Evolutionary conservation across 495 filamentous ascomycete species (phyloP).

Genomic region (Margaritispora aquatica): DNA sequence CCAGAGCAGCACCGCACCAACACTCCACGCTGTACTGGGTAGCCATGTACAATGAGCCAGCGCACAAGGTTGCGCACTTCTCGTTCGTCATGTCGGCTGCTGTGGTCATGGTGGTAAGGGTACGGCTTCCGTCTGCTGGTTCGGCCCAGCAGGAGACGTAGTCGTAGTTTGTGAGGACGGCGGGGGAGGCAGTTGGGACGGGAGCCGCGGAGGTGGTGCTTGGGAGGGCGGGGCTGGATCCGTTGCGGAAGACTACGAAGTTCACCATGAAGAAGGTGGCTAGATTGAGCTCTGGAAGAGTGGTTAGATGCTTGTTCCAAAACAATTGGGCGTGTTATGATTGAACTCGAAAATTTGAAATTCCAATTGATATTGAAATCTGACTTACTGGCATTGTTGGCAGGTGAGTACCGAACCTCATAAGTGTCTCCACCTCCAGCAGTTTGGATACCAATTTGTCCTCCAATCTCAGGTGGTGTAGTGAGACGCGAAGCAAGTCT

Average conservation of each 20-base stretch:
- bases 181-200: not conserved
- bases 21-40: conserved; percentile 63
- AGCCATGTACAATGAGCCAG: conserved; percentile 47
- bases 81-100: conserved; percentile 15
- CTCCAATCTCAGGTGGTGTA: conserved; percentile 26
- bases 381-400: conserved; percentile 35
- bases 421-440: conserved; percentile 27
- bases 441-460: conserved; percentile 36
- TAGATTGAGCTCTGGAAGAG: not conserved
- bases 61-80: conserved; percentile 34
- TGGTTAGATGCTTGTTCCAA: too few species aligned
- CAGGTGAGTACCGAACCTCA: conserved; percentile 41
- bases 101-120: not conserved
- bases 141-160: conserved; percentile 13
- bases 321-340: too few species aligned
- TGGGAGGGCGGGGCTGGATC: not conserved
- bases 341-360: too few species aligned
- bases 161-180: not conserved
- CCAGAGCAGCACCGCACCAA: conserved; percentile 43
- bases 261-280: not conserved
- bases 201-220: not conserved
- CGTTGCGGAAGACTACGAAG: not conserved
- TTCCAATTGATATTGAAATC: not conserved
- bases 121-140: conserved; percentile 6
- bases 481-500: conserved; percentile 29